Evolutionary conservation across 2,329 filamentous ascomycete genomes (phyloP), one percentile per base, ranked within the genome.

Genomic region (Pseudocercospora vitis): DNA sequence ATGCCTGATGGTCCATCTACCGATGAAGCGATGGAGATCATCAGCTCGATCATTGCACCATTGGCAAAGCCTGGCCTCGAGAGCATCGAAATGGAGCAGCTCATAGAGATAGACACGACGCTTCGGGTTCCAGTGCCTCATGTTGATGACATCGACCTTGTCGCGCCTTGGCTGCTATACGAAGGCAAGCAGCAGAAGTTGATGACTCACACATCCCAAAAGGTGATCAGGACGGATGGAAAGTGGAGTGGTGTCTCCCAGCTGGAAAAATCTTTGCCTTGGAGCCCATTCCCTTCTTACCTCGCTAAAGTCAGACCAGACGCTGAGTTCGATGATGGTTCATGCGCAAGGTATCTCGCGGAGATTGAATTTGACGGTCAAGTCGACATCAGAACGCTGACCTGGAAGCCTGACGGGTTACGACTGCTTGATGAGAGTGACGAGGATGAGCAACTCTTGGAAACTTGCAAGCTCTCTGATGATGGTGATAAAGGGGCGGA

Each of bases 381-480:
- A 3, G 64, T 75, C 2, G 71, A 74, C 24, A 74, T 75, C 26
- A 68, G 71, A 4, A 63, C 63, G 3, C 62, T 78, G 19, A 69
- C 74, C 2, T 80, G 77, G 74, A 81, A 81, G 60, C 71, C 68
- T 1, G 70, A 74, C 2, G 75, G 76, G 0, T 61, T 81, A n/a
- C 70, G 71, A 14, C 68, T 80, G 12, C 63, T 82, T 2, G 70
- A 74, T 14, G 55, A 59, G 4, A 50, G 63, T 2, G 67, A 73
- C 4, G 64, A 70, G 3, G 70, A 72, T 23, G 73, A 74, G 1
- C 71, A 75, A 6, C 59, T 67, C 12, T 11, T 61, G 28, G 14
- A 53, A 9, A 24, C 54, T 40, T 40, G 26, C 39, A 37, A 50
- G 14, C 37, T 44, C 46, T 33, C 56, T n/a, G 50, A 26, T 32